Base-by-base conservation (phyloP, 2,329 filamentous ascomycete genomes). In the Penicillium italicum region DNA sequence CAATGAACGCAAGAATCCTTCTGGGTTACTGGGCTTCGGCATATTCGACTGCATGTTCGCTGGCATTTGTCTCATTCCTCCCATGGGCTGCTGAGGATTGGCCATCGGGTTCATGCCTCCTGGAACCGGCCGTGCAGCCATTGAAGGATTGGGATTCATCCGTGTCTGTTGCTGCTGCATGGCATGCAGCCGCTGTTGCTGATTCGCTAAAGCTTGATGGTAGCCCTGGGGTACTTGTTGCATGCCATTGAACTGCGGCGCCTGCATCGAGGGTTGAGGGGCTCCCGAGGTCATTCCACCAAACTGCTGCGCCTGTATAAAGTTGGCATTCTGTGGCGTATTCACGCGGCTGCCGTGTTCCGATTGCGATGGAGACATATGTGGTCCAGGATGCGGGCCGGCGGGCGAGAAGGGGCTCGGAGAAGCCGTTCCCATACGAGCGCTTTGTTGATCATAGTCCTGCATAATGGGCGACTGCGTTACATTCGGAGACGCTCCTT, bases 401-500 rank as follows among this genome's bases (percentile, higher is more conserved):
- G 86, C 86, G 16, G 89, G 89, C 1, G 89, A 92, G 72, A 95
- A 96, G 1, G 91, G 90, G 73, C 94, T 93, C 4, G 94, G 93
- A 31, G 94, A 97, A 41, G 91, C 88, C 43, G 93, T 97, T 62
- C 91, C 88, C 73, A 97, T 90, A 68, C 91, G 89, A 37, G 87
- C 85, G 66, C 82, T 82, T 68, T 89, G 84, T 74, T 80, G 74
- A 56, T 78, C 76, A 53, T 85, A 86, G 51, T 85, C 82, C 69
- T 95, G 92, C 60, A 97, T 91, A 60, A 95, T 93, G 28, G 94
- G 94, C 7, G 94, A 97, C 11, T 93, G 93, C 37, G 91, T 96
- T 58, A 90, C 88, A 72, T 91, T 94, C 48, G 85, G 82, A 4
- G 91, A 91, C 49, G 87, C 87, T 67, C 89, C 88, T 62, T 88